Base-by-base conservation (phyloP, 164 flowering plant genomes). In the Stephania yunnanensis region DNA sequence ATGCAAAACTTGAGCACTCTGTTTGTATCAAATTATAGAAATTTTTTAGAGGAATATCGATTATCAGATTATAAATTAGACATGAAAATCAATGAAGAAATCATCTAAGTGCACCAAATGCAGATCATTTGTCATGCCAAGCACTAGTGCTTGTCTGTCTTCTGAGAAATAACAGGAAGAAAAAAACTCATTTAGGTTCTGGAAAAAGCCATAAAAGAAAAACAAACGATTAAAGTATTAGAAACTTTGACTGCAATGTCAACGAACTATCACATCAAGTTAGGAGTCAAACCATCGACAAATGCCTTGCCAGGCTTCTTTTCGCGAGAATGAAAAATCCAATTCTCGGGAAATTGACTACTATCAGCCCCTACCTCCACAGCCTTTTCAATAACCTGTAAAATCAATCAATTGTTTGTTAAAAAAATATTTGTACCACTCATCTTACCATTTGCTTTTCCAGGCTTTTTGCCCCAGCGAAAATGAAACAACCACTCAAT, bases 381-480 rank as follows among this genome's bases (percentile, higher is more conserved):
- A 73, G 97, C 92, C 80, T 86, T 92, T 80, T 86, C 92, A 86
- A 92, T 86, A 58, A 93, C 99, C 97, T 95, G 97, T 86, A 84
- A 86, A 84, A 86, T 77, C 71, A 87, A 84, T 77, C 74, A 46
- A 73, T 79, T 73, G 63, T 69, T 48, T 69, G 80, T 82, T 80
- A 88, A 78, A 77, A 82, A 77, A 78, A 76, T 44, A 45, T 63
- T 76, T 50, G n/a, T 55, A 12, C 52, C 1, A 48, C 20, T 71
- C 66, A 84, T 76, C 99, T 89, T 86, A 95, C 99, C 99, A 81
- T 87, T 82, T 82, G 92, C 83, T 79, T 89, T 89, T 84, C 98
- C 99, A 80, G 96, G 84, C 80, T 84, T 95, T 86, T 93, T 93
- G 74, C 93, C 94, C 99, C 99, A 95, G 20, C 97, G 95, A 80